Evolutionary conservation across 192 early-diverging fungal genomes (phyloP).

Genomic region (Coemansia sp.): DNA sequence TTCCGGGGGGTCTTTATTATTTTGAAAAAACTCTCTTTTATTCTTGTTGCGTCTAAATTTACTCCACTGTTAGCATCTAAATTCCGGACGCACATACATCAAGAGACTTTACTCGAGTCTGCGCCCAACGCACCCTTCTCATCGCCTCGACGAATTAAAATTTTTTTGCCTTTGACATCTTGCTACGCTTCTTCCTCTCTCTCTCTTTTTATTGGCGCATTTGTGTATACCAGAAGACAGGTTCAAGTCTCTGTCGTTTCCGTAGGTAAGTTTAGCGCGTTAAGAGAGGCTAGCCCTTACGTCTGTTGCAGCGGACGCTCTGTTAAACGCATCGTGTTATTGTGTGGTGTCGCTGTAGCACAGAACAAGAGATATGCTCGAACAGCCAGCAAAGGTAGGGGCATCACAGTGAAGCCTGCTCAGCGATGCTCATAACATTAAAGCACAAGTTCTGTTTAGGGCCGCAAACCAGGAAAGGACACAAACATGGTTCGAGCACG

Average conservation of each 20-base stretch:
- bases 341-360: too few species aligned
- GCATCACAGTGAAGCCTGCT: not conserved
- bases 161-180: not conserved
- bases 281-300: too few species aligned
- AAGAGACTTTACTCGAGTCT: too few species aligned
- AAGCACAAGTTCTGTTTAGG: slow-evolving; percentile 22
- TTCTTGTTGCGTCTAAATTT: slow-evolving; percentile 3
- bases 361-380: slow-evolving; percentile 23
- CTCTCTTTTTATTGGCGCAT: not conserved
- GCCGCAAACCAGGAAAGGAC: slow-evolving; percentile 31
- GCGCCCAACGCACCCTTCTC: too few species aligned
- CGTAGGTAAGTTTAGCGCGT: too few species aligned
- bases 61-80: slow-evolving; percentile 1
- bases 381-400: slow-evolving; percentile 40
- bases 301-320: too few species aligned
- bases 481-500: slow-evolving; percentile 48
- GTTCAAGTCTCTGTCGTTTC: too few species aligned
- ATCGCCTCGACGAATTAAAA: too few species aligned
- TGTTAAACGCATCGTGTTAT: too few species aligned
- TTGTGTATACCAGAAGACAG: not conserved
- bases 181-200: not conserved
- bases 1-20: not conserved
- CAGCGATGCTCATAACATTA: not conserved
- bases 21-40: not conserved
- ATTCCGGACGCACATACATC: not conserved